Evolutionary conservation across 495 filamentous ascomycete species (phyloP), one percentile per base, ranked within the genome.

Genomic region (Penicillium macrosclerotiorum): DNA sequence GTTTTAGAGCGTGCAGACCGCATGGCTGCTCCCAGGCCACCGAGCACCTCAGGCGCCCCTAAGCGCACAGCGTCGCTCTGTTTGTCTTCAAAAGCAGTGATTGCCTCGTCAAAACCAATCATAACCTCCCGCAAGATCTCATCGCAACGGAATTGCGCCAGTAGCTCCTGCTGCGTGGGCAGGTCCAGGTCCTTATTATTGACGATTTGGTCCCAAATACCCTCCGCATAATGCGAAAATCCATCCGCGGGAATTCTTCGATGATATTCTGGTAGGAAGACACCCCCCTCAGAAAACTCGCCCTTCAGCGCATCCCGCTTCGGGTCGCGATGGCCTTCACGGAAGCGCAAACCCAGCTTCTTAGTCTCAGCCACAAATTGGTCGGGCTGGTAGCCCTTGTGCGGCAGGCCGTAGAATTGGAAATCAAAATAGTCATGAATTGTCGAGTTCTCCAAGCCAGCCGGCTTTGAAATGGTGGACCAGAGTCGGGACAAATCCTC

Each of bases 371-470:
- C 63, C 17, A 87, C 73, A 58, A 98, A 98, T 60, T 88, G 85
- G n/a, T 96, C 89, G 6, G 90, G 89, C 59, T 97, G 91, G 43
- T 96, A 80, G 31, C 95, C 86, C 73, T 98, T 98, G 69, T 98
- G 93, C 14, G 93, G 94, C 16, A 98, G 77, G 6, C 93, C 89
- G 37, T 89, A 88, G 58, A 98, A 98, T 52, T 91, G 89, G 65
- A 97, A 96, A 68, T 98, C 93, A 58, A 98, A 98, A 67, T 97
- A 97, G 53, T 98, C 92, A 42, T 89, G 86, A 42, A 96, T 96
- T 38, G 80, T 81, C 0, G 91, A 91, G 45, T 84, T 84, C 55
- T 98, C 93, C 29, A 96, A 73, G 0, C 93, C 94, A 19, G 80
- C 60, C 2, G 93, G 93, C 59, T 98, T 98, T 25, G 89, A 88